These are phyloP conservation scores for Jatropha curcas DNA, from an alignment of 345 rosid species.

Conservation along the genomic window DNA sequence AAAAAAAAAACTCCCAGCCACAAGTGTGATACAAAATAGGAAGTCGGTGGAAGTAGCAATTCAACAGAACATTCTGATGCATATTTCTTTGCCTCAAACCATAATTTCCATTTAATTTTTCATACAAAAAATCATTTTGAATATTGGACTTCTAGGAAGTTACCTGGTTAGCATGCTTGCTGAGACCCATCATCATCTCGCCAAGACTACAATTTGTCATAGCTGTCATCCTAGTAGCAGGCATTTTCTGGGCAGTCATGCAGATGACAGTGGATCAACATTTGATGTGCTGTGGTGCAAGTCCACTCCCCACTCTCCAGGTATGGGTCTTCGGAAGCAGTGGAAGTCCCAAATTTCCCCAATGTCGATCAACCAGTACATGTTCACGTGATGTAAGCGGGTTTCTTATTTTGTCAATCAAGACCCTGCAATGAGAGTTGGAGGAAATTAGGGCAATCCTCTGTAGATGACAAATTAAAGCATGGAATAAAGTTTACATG, in stretches of 20 bases:
- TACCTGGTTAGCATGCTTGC: slow-evolving; percentile 2
- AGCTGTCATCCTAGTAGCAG: background rate
- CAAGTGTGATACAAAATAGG: too few relatives aligned
- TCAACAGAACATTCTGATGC: too few relatives aligned
- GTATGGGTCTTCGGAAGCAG: background rate
- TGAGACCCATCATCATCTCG: background rate
- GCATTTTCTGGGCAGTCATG: background rate
- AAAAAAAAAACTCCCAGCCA: too few relatives aligned
- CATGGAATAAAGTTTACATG: background rate
- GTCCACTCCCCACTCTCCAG: too few relatives aligned
- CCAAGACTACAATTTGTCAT: background rate
- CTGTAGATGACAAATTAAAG: too few relatives aligned
- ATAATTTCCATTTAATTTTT: background rate
- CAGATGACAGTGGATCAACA: background rate
- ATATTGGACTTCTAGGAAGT: background rate
- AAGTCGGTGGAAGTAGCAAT: too few relatives aligned
- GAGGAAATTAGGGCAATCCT: background rate
- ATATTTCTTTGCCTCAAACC: background rate
- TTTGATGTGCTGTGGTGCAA: too few relatives aligned
- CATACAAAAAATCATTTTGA: background rate
- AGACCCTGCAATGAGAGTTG: background rate
- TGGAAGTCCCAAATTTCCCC: background rate
- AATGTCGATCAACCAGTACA: too few relatives aligned
- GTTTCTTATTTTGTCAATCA: background rate
- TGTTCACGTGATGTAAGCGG: background rate